These are phyloP conservation scores for Cupressus sempervirens DNA, from an alignment of 75 land plant species.

Conservation along the genomic window DNA sequence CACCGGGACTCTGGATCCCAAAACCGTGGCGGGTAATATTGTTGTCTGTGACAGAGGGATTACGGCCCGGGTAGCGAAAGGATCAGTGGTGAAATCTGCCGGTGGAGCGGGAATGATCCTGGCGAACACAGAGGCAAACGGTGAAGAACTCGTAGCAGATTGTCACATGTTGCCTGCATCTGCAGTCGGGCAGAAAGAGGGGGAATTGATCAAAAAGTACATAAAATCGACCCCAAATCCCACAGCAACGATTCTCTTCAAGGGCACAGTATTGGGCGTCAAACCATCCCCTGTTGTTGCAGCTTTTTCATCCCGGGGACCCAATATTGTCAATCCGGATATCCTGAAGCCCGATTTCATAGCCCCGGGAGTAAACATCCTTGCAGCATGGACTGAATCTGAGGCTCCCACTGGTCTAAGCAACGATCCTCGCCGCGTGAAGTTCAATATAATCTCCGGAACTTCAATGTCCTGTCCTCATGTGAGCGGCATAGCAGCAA, in stretches of 20 bases:
- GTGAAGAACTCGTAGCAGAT: slow-evolving; percentile 74
- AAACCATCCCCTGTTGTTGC: slow-evolving; percentile 82
- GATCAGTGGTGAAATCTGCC: slow-evolving; percentile 50
- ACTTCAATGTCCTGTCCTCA: slow-evolving; percentile 95
- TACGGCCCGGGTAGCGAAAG: slow-evolving; percentile 60
- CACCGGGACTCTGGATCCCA: slow-evolving; percentile 69
- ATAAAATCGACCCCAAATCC: slow-evolving; percentile 27
- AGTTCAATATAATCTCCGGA: slow-evolving; percentile 79
- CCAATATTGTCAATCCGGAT: slow-evolving; percentile 60
- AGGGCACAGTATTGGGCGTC: slow-evolving; percentile 57
- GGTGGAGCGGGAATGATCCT: slow-evolving; percentile 87
- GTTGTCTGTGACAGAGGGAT: slow-evolving; percentile 69
- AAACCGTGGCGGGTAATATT: slow-evolving; percentile 54
- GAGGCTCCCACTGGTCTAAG: slow-evolving; percentile 42
- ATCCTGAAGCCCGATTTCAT: slow-evolving; percentile 75
- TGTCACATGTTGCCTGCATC: slow-evolving; percentile 63
- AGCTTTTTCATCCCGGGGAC: slow-evolving; percentile 84
- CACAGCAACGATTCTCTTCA: slow-evolving; percentile 48
- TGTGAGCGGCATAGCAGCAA: slow-evolving; percentile 66
- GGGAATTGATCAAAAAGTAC: slow-evolving; percentile 44
- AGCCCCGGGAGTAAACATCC: slow-evolving; percentile 73
- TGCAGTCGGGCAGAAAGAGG: slow-evolving; percentile 51
- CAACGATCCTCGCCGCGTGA: slow-evolving; percentile 35
- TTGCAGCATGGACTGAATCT: slow-evolving; percentile 64
- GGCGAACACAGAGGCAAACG: slow-evolving; percentile 58